Percentiles rank a stretch among this genome's conserved stretches.
Evolutionary conservation across 768 basidiomycete species (phyloP).

Genomic region (Panellus pusillus): DNA sequence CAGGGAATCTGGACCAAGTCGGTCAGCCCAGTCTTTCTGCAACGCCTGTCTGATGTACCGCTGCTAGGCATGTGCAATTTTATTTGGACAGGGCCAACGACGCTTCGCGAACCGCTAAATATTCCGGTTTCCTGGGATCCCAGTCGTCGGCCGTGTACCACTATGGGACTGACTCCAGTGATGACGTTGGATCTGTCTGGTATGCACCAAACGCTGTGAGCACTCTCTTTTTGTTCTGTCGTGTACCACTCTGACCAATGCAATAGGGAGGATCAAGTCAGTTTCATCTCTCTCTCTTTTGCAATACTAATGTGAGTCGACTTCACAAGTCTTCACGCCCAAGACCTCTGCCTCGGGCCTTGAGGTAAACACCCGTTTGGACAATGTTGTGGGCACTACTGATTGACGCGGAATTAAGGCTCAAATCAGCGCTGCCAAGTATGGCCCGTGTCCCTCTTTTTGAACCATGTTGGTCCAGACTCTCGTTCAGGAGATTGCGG

Average conservation of each 20-base stretch:
- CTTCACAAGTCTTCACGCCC: slow-evolving; percentile 35
- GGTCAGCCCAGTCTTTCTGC: neutral
- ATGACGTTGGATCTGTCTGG: slow-evolving; percentile 50
- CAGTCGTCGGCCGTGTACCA: slow-evolving; percentile 45
- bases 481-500: too few relatives aligned
- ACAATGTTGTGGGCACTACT: too few relatives aligned
- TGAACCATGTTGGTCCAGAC: too few relatives aligned
- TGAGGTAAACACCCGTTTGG: slow-evolving; percentile 11
- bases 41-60: neutral
- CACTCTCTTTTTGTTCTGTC: neutral
- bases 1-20: slow-evolving; percentile 53
- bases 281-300: neutral
- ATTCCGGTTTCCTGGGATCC: slow-evolving; percentile 38
- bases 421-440: slow-evolving; percentile 44
- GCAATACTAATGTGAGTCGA: too few relatives aligned
- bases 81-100: slow-evolving; percentile 50
- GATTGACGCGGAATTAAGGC: slow-evolving; percentile 17
- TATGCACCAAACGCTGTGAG: slow-evolving; percentile 34
- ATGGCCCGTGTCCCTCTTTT: slow-evolving; percentile 31
- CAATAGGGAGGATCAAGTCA: slow-evolving; percentile 30
- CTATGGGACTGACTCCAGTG: slow-evolving; percentile 38
- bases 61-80: slow-evolving; percentile 38
- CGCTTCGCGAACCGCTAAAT: slow-evolving; percentile 42
- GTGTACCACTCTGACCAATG: neutral
- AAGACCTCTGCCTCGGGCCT: slow-evolving; percentile 45